Conservation (phyloP, 2,329 filamentous ascomycete species). For the Pseudovirgaria hyperparasitica region DNA sequence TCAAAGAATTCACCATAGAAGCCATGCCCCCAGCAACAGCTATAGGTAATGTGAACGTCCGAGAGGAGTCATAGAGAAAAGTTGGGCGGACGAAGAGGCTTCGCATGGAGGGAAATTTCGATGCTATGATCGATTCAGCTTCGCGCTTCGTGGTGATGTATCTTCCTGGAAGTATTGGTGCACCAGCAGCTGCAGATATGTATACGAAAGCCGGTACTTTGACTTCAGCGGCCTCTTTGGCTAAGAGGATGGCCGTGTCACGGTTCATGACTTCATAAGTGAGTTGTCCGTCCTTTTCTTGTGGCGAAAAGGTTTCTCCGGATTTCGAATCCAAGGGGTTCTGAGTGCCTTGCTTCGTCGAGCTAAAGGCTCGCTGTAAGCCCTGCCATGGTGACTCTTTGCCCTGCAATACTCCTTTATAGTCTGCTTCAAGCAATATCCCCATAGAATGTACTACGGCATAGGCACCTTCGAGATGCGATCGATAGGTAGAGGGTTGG, state of each 20-base stretch:
- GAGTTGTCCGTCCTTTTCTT: conserved; percentile 60
- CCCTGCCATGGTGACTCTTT: conserved; percentile 71
- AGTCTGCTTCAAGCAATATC: conserved; percentile 92
- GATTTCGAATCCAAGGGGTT: conserved; percentile 56
- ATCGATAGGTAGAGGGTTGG: conserved; percentile 64
- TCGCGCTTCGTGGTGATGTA: conserved; percentile 90
- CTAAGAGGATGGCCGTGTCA: conserved; percentile 71
- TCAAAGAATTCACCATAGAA: conserved; percentile 61
- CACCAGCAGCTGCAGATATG: conserved; percentile 77
- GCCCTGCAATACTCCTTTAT: conserved; percentile 82
- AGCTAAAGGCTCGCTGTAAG: conserved; percentile 64
- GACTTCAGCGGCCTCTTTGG: conserved; percentile 56
- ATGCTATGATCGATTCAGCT: conserved; percentile 65
- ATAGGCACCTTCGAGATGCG: conserved; percentile 62
- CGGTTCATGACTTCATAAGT: conserved; percentile 98
- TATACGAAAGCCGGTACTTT: conserved; percentile 64
- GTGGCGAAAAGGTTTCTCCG: conserved; percentile 47
- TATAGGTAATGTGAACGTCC: conserved; percentile 72
- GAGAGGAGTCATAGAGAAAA: conserved; percentile 78
- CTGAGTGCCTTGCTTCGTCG: conserved; percentile 45
- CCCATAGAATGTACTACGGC: conserved; percentile 93
- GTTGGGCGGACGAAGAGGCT: conserved; percentile 72
- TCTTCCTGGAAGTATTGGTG: conserved; percentile 67
- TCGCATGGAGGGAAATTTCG: conserved; percentile 61
- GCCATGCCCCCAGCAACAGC: conserved; percentile 66